A percentile compares a stretch with the other conserved stretches of the same genome.
phyloP scores from a whole-genome alignment of 1,284 basidiomycete genomes.

The Meira nashicola region DNA sequence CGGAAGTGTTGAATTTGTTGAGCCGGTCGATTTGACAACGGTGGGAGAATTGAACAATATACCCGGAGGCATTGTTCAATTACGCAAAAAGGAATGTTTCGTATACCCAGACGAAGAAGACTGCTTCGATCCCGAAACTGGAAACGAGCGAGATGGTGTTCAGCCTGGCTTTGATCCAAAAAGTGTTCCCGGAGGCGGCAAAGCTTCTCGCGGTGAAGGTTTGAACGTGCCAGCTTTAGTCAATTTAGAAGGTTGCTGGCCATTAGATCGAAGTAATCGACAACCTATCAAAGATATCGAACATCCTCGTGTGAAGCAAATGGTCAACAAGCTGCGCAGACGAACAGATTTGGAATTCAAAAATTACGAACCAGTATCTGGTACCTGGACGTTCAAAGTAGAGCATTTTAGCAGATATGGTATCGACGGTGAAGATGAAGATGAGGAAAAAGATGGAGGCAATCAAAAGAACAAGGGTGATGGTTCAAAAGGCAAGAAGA shows the following conservation, averaged over 20 bases:
- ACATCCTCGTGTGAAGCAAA: constrained; percentile 66
- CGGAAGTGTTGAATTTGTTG: constrained; percentile 82
- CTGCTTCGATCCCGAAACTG: constrained; percentile 32
- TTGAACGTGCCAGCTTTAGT: constrained; percentile 83
- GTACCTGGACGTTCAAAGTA: constrained; percentile 89
- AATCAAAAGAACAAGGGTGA: constrained; percentile 10
- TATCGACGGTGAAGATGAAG: constrained; percentile 47
- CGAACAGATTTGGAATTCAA: constrained; percentile 84
- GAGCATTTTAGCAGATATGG: constrained; percentile 68
- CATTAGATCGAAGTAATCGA: constrained; percentile 82
- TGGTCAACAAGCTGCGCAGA: constrained; percentile 75
- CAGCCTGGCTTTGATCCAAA: constrained; percentile 39
- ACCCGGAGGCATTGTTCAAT: constrained; percentile 78
- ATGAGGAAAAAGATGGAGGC: constrained; percentile 20
- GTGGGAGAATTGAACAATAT: constrained; percentile 74
- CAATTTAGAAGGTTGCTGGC: constrained; percentile 76
- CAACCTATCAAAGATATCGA: constrained; percentile 80
- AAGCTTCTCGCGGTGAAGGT: constrained; percentile 68
- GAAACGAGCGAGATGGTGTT: constrained; percentile 42
- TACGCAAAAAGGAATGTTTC: constrained; percentile 84
- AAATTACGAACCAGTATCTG: constrained; percentile 70
- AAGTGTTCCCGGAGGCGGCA: constrained; percentile 53
- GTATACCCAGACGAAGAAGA: constrained; percentile 76
- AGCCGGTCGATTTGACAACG: constrained; percentile 80
- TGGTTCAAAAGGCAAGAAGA: neutral